These are phyloP conservation scores for Trichoderma aggressivum DNA, from an alignment of 2,329 filamentous ascomycete species.

Conservation along the genomic window DNA sequence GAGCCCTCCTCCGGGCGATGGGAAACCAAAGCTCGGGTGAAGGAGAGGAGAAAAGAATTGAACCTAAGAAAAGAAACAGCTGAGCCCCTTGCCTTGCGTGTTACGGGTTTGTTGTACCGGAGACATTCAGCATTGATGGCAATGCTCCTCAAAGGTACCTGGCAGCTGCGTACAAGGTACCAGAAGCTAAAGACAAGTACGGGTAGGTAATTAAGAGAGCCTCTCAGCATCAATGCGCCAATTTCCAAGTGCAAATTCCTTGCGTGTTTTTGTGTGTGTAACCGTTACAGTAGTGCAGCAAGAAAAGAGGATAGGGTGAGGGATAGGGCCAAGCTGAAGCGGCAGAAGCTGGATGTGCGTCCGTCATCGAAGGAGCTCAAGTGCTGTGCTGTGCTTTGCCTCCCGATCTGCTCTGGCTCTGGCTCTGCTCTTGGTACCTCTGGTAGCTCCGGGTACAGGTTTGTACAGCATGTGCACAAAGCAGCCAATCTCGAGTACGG, in stretches of 20 bases:
- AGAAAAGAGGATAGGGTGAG: neutral
- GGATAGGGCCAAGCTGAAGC: neutral
- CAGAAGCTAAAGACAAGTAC: neutral
- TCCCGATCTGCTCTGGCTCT: neutral
- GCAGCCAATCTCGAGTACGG: neutral
- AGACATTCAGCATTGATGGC: neutral
- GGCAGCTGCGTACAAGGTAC: neutral
- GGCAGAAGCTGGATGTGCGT: neutral
- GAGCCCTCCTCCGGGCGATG: neutral
- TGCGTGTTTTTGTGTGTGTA: neutral
- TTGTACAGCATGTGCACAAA: neutral
- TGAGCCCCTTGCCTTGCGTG: neutral
- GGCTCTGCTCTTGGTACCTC: neutral
- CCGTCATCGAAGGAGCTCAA: neutral
- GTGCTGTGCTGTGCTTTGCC: neutral
- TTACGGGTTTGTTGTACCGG: neutral
- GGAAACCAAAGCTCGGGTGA: neutral
- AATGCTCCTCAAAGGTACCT: neutral
- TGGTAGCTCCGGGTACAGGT: neutral
- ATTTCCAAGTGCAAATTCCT: neutral
- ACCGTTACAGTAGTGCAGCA: neutral
- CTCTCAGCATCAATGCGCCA: conserved; percentile 1
- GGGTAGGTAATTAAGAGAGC: neutral
- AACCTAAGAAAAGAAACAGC: neutral
- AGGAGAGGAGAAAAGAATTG: neutral